Evolutionary conservation across 352 stramenopile species (phyloP).

Genomic region (Pythium oligandrum): DNA sequence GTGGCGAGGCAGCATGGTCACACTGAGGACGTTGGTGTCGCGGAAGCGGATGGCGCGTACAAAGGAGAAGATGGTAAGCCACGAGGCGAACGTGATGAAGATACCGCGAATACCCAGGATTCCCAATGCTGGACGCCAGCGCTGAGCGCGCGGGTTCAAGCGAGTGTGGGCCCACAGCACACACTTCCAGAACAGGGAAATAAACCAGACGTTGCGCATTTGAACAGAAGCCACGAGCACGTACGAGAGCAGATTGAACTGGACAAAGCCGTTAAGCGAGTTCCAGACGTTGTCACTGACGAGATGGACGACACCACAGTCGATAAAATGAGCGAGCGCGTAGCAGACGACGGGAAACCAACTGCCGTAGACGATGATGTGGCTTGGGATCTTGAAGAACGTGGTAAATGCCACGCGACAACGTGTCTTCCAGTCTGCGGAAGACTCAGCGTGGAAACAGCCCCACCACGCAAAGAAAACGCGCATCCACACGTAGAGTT

Average conservation of each 20-base stretch:
- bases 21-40: slow-evolving; percentile 6
- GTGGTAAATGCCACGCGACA: neutral
- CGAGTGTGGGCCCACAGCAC: slow-evolving; percentile 6
- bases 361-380: slow-evolving; percentile 21
- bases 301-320: slow-evolving; percentile 20
- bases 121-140: slow-evolving; percentile 11
- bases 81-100: slow-evolving; percentile 19
- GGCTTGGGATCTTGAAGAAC: slow-evolving; percentile 19
- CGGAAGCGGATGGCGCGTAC: slow-evolving; percentile 11
- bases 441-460: slow-evolving; percentile 1
- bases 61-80: slow-evolving; percentile 20
- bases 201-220: slow-evolving; percentile 37
- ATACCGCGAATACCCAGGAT: slow-evolving; percentile 17
- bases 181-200: slow-evolving; percentile 21
- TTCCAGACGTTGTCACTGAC: slow-evolving; percentile 20
- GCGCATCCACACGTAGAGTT: slow-evolving; percentile 19
- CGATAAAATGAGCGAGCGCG: slow-evolving; percentile 22
- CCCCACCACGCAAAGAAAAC: slow-evolving; percentile 6
- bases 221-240: slow-evolving; percentile 20
- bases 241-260: slow-evolving; percentile 19
- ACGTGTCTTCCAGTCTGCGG: neutral
- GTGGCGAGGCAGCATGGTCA: slow-evolving; percentile 3
- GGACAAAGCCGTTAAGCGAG: slow-evolving; percentile 14
- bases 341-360: slow-evolving; percentile 26
- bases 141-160: slow-evolving; percentile 1